Percentiles rank a stretch among this genome's conserved stretches.
Evolutionary conservation across 1,284 basidiomycete genomes (phyloP).

Genomic region (Moniliophthora roreri): DNA sequence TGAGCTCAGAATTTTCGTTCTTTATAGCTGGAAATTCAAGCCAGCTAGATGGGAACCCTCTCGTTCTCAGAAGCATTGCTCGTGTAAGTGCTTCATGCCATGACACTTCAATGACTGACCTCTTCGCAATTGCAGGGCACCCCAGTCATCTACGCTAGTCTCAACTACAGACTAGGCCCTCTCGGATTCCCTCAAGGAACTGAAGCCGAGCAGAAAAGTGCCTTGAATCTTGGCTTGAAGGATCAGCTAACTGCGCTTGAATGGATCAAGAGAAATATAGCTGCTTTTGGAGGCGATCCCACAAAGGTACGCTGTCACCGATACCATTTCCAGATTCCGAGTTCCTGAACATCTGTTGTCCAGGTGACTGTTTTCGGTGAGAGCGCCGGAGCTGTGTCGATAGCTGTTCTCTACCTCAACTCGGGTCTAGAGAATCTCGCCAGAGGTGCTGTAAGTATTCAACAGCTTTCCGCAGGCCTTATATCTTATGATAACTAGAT

Average conservation of each 20-base stretch:
- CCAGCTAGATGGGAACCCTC: neutral
- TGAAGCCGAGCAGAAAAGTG: conserved; percentile 22
- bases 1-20: neutral
- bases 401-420: too few species aligned
- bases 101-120: neutral
- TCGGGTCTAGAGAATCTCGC: neutral
- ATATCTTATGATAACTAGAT: neutral
- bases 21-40: neutral
- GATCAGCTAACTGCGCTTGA: conserved; percentile 26
- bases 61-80: conserved; percentile 5
- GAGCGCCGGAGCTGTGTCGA: too few species aligned
- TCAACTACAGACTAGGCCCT: conserved; percentile 19
- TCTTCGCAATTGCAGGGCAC: conserved; percentile 10
- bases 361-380: too few species aligned
- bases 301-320: neutral
- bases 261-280: conserved; percentile 18
- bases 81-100: conserved; percentile 9
- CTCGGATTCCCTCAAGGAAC: conserved; percentile 18
- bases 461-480: neutral
- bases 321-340: too few species aligned
- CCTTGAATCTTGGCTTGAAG: conserved; percentile 29
- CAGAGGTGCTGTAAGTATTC: conserved; percentile 1
- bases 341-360: too few species aligned
- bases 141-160: conserved; percentile 16
- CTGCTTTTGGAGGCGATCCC: conserved; percentile 17